phyloP scores from a whole-genome alignment of 225 moss, liverwort and hornwort species.

The Polytrichum formosum region DNA sequence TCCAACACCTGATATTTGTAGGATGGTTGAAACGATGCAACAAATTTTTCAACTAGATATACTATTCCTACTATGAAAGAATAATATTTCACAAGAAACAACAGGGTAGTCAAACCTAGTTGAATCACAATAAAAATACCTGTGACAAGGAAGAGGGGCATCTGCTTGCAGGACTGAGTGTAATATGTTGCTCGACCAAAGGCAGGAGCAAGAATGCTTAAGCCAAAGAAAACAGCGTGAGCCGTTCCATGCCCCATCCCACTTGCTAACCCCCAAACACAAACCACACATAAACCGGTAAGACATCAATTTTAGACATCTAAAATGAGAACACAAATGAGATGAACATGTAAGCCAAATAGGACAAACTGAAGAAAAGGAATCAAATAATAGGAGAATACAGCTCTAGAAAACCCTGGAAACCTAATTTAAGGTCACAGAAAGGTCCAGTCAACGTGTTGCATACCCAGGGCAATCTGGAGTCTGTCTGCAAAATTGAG shows the following conservation, averaged over 20 bases:
- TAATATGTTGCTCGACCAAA: slow-evolving; percentile 94
- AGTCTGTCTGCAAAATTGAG: slow-evolving; percentile 77
- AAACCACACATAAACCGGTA: neutral
- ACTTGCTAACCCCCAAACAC: slow-evolving; percentile 59
- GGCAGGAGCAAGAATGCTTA: slow-evolving; percentile 75
- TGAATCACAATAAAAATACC: slow-evolving; percentile 32
- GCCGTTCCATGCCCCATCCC: slow-evolving; percentile 91
- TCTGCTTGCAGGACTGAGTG: slow-evolving; percentile 66
- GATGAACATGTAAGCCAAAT: too few relatives aligned
- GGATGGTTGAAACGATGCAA: too few relatives aligned
- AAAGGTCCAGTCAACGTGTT: too few relatives aligned
- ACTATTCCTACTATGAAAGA: too few relatives aligned
- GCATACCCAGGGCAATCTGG: slow-evolving; percentile 77
- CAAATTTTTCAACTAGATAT: too few relatives aligned
- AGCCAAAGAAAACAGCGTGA: slow-evolving; percentile 85
- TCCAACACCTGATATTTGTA: too few relatives aligned
- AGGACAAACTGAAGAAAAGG: neutral
- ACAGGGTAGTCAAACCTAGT: neutral
- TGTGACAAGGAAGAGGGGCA: slow-evolving; percentile 81
- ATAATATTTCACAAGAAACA: too few relatives aligned
- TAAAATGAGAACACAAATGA: neutral
- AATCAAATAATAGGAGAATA: neutral
- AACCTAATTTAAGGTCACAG: neutral
- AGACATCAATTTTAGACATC: neutral
- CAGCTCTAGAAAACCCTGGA: neutral